Evolutionary conservation across 345 rosid genomes (phyloP).

Genomic region (Geranium rotundifolium): DNA sequence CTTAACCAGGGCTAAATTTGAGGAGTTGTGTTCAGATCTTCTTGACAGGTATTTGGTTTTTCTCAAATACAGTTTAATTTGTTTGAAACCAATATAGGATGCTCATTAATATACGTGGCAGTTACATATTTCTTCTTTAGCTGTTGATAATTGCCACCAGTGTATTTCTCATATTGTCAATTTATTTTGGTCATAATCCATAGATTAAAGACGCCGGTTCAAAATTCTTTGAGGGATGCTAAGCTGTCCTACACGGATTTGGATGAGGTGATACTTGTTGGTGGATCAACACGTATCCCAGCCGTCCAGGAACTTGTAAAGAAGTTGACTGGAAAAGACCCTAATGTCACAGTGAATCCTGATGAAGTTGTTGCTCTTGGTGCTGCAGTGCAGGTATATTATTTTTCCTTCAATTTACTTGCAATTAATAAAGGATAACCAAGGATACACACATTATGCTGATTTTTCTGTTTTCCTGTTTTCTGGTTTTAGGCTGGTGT

Average conservation of each 20-base stretch:
- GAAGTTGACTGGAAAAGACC: conserved; percentile 86
- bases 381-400: conserved; percentile 90
- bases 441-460: too few relatives aligned
- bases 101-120: neutral
- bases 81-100: neutral
- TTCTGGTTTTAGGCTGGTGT: conserved; percentile 70
- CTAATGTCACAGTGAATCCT: conserved; percentile 92
- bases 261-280: conserved; percentile 44
- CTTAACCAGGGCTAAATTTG: conserved; percentile 82
- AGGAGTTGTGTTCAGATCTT: conserved; percentile 80
- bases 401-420: conserved; percentile 6
- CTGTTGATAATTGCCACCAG: neutral
- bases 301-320: conserved; percentile 87
- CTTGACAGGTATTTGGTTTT: conserved; percentile 44
- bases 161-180: neutral
- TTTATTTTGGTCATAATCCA: neutral
- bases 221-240: conserved; percentile 33
- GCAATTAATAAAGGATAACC: conserved; percentile 41
- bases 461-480: too few relatives aligned
- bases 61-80: neutral
- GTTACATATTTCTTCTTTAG: neutral
- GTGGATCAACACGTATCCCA: conserved; percentile 44
- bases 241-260: conserved; percentile 30
- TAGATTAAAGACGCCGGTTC: conserved; percentile 39
- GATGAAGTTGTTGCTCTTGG: conserved; percentile 98